phyloP scores from a whole-genome alignment of 805 yeast species.

The Yamadazyma tumulicola region DNA sequence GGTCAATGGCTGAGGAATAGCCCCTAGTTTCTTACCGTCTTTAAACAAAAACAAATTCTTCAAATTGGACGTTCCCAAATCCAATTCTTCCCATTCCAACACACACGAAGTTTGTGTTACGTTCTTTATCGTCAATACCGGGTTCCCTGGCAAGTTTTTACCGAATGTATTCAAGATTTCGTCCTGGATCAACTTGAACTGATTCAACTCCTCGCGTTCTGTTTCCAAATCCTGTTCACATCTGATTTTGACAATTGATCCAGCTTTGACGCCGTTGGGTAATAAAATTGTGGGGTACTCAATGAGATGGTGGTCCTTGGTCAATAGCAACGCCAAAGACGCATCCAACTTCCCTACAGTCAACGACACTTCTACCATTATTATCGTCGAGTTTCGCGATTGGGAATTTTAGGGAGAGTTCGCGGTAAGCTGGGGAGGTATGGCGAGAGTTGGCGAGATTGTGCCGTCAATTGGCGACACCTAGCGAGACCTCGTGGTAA shows the following conservation, averaged over 20 bases:
- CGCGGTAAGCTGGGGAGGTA: neutral
- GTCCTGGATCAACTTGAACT: constrained; percentile 66
- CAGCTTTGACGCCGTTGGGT: constrained; percentile 89
- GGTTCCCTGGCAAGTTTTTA: constrained; percentile 63
- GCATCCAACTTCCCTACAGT: constrained; percentile 97
- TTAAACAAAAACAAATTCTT: constrained; percentile 75
- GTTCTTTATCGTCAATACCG: constrained; percentile 66
- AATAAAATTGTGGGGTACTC: constrained; percentile 94
- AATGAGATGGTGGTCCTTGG: constrained; percentile 88
- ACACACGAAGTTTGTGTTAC: constrained; percentile 94
- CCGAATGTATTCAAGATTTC: constrained; percentile 74
- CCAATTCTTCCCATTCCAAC: constrained; percentile 87
- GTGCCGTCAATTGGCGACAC: too few species aligned
- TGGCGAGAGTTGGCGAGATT: too few species aligned
- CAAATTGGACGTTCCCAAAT: constrained; percentile 77
- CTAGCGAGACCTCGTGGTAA: too few species aligned
- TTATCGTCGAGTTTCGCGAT: constrained; percentile 6
- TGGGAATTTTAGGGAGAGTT: too few species aligned
- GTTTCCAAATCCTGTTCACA: constrained; percentile 74
- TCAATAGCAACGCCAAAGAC: constrained; percentile 83
- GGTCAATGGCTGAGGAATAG: constrained; percentile 77
- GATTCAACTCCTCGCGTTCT: constrained; percentile 55
- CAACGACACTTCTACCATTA: constrained; percentile 85
- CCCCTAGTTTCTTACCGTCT: constrained; percentile 68
- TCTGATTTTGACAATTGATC: constrained; percentile 81